Evolutionary conservation across 1,284 basidiomycete species (phyloP).

Genomic region (Ceratobasidium sp.): DNA sequence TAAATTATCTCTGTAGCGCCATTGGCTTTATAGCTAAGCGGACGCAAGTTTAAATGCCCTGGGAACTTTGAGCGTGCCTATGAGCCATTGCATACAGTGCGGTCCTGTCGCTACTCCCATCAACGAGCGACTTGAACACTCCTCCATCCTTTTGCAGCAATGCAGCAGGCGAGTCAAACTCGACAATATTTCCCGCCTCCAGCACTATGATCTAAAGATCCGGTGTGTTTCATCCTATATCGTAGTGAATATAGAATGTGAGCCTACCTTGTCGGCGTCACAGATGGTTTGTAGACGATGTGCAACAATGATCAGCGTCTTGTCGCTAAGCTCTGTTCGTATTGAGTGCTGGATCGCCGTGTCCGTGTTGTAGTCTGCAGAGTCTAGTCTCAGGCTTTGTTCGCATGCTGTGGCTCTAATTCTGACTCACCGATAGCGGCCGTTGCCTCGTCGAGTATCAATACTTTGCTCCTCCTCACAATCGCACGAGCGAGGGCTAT

Average conservation of each 20-base stretch:
- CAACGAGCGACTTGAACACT: conserved; percentile 59
- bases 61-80: too few species aligned
- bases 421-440: conserved; percentile 33
- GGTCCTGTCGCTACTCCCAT: conserved; percentile 60
- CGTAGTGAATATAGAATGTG: not conserved
- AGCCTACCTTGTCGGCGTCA: conserved; percentile 67
- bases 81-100: conserved; percentile 56
- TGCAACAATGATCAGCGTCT: conserved; percentile 75
- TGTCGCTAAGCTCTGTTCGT: conserved; percentile 68
- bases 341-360: conserved; percentile 71
- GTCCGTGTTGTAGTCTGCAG: conserved; percentile 56
- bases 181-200: conserved; percentile 52
- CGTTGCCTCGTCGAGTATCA: conserved; percentile 66
- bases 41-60: too few species aligned
- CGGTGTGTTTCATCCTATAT: not conserved
- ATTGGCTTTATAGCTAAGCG: too few species aligned
- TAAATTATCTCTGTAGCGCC: too few species aligned
- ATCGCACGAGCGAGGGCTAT: conserved; percentile 47
- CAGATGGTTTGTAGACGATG: conserved; percentile 80
- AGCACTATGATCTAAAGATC: conserved; percentile 48
- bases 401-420: not conserved
- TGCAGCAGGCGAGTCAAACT: conserved; percentile 60
- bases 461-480: conserved; percentile 60
- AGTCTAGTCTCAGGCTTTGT: not conserved
- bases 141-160: conserved; percentile 59